Base-by-base conservation (phyloP, 1,139 yeast species). In the Suhomyces coccinellae region DNA sequence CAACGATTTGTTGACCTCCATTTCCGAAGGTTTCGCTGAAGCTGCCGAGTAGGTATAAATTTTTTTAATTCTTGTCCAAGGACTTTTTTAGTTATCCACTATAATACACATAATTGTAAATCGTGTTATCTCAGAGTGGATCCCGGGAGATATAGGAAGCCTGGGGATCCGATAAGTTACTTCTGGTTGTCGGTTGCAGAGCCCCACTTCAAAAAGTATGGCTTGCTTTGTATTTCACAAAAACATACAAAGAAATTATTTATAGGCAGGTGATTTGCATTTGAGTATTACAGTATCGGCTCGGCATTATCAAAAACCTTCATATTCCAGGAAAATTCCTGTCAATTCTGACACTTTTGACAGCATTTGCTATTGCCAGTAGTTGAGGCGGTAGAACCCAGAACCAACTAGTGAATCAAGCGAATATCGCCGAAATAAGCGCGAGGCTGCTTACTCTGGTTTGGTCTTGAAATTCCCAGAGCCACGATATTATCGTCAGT, bases 11-110 rank as follows among this genome's bases (percentile, higher is more conserved):
- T 75, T 87, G 61, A 70, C 83, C 49, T 80, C 74, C 57, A 88
- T 93, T 62, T 79, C 88, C 55, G 98, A 93, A 65, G 85, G 87
- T 71, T 93, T 93, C 71, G 95, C 96, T 53, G 97, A 91, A 70
- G 95, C 96, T 40, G 80, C 96, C 50, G 98, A 93, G 74, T 91
- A 82, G 68, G 51, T 43, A 24, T 34, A 42, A 36, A 33, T 34
- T 39, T 35, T 40, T 46, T 46, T 43, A 46, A 46, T 46, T 46
- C 49, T 45, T 40, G 34, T 38, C 39, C 33, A 20, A 31, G 27
- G 35, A 28, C 34, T 31, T 30, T 36, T 31, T 31, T 26, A 17
- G 30, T 20, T 36, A 29, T 36, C 34, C 36, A 27, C 34, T 32
- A 27, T 34, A 34, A 34, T 34, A 34, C 22, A 24, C 36, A 34